Percentiles rank a stretch among this genome's conserved stretches.
These are phyloP conservation scores for Puccinia novopanici DNA, from an alignment of 1,284 basidiomycete species.

Conservation along the genomic window DNA sequence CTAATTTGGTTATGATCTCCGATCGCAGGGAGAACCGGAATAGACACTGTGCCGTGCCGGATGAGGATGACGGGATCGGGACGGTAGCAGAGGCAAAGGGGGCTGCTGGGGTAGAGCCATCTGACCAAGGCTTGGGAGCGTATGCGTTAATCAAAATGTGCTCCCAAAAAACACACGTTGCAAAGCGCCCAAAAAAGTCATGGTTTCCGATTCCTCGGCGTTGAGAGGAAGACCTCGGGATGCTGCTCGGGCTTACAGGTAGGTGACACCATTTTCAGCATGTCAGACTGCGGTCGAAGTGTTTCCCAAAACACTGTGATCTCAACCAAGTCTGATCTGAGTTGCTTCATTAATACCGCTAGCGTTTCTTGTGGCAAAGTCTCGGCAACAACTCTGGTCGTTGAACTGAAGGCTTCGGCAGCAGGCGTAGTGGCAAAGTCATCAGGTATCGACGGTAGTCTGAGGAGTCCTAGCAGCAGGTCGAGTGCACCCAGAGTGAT, in stretches of 20 bases:
- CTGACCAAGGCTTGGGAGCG: slow-evolving; percentile 58
- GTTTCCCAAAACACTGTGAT: slow-evolving; percentile 73
- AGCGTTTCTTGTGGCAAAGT: slow-evolving; percentile 77
- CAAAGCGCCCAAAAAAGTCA: slow-evolving; percentile 75
- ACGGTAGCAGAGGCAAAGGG: slow-evolving; percentile 52
- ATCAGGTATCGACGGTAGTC: slow-evolving; percentile 82
- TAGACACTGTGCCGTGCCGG: slow-evolving; percentile 21
- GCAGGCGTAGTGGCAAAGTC: slow-evolving; percentile 80
- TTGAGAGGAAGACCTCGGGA: slow-evolving; percentile 72
- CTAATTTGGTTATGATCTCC: slow-evolving; percentile 6
- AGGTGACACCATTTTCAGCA: slow-evolving; percentile 68
- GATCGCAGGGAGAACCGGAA: slow-evolving; percentile 43
- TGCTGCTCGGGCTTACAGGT: slow-evolving; percentile 60
- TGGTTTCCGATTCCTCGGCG: slow-evolving; percentile 67
- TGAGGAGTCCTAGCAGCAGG: slow-evolving; percentile 74
- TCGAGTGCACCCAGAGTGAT: no score
- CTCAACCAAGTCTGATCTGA: slow-evolving; percentile 71
- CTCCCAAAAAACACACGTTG: slow-evolving; percentile 78
- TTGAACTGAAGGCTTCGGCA: no score
- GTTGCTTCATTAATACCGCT: slow-evolving; percentile 70
- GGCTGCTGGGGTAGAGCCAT: slow-evolving; percentile 23
- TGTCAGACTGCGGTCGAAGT: slow-evolving; percentile 65
- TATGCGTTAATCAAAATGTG: no score
- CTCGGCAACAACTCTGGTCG: slow-evolving; percentile 85
- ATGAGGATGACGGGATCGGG: no score